Evolutionary conservation across 179 eudicot species (phyloP).

Genomic region (Beta lomatogona): DNA sequence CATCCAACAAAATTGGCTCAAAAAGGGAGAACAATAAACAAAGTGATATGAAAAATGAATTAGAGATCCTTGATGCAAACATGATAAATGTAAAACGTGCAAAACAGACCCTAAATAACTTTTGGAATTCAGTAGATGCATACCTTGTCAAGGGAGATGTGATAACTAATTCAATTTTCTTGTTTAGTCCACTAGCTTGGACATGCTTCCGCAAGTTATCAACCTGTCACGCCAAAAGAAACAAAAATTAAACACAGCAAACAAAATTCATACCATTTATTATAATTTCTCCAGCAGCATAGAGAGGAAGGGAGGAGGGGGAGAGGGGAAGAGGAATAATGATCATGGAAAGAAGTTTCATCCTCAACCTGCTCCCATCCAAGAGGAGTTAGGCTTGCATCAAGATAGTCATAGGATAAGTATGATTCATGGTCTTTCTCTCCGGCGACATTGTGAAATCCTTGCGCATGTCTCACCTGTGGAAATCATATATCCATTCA

Average conservation of each 20-base stretch:
- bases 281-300: not conserved
- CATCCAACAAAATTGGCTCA: not conserved
- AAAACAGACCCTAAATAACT: not conserved
- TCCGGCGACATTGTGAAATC: slow-evolving; percentile 88
- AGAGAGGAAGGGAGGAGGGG: not conserved
- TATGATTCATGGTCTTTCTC: slow-evolving; percentile 57
- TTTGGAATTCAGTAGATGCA: not conserved
- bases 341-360: not conserved
- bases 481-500: not conserved
- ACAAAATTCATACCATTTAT: not conserved
- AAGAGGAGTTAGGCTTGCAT: slow-evolving; percentile 79
- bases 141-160: slow-evolving; percentile 84
- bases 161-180: slow-evolving; percentile 71
- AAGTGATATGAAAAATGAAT: not conserved
- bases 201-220: slow-evolving; percentile 83
- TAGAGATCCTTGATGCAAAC: not conserved
- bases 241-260: not conserved
- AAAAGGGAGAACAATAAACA: not conserved
- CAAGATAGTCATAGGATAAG: slow-evolving; percentile 68
- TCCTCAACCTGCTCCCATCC: slow-evolving; percentile 89
- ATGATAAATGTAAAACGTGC: not conserved
- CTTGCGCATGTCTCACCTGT: slow-evolving; percentile 97
- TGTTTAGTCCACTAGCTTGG: slow-evolving; percentile 54
- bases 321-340: not conserved
- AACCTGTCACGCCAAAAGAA: slow-evolving; percentile 44